phyloP scores from a whole-genome alignment of 2,329 filamentous ascomycete species.

The Endoconidiophora polonica region DNA sequence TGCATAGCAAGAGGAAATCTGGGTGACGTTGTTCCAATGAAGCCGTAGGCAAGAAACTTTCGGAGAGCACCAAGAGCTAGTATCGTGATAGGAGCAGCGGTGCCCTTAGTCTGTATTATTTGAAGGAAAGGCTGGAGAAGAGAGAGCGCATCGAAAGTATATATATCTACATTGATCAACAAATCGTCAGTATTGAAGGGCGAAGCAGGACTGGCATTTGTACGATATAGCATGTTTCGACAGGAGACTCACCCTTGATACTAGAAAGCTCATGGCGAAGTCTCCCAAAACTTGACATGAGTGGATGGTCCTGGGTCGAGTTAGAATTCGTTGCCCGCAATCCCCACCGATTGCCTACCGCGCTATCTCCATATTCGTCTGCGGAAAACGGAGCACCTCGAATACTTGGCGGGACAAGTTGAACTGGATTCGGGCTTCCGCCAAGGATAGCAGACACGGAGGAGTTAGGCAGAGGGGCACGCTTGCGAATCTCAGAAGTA shows the following conservation, averaged over 20 bases:
- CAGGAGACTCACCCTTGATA: conserved; percentile 47
- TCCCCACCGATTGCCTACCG: conserved; percentile 74
- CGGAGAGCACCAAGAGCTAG: conserved; percentile 84
- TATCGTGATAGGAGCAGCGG: conserved; percentile 89
- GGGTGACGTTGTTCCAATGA: conserved; percentile 72
- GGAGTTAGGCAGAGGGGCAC: conserved; percentile 88
- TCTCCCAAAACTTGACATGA: conserved; percentile 88
- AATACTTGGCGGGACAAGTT: conserved; percentile 32
- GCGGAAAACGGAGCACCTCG: conserved; percentile 2
- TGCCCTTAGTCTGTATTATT: conserved; percentile 90
- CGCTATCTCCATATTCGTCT: conserved; percentile 34
- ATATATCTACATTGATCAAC: conserved; percentile 47
- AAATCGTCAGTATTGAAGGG: conserved; percentile 1
- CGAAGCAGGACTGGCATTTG: not conserved
- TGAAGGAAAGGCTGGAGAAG: conserved; percentile 88
- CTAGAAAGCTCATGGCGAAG: conserved; percentile 73
- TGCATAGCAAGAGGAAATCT: conserved; percentile 86
- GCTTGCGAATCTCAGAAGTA: conserved; percentile 94
- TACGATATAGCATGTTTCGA: not conserved
- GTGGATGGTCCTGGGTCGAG: conserved; percentile 91
- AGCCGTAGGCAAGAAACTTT: conserved; percentile 91
- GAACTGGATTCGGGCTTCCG: conserved; percentile 45
- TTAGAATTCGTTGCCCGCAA: conserved; percentile 87
- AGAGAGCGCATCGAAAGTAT: conserved; percentile 72
- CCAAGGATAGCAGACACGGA: conserved; percentile 92